Conservation (phyloP, 2,329 filamentous ascomycete genomes). For the Fusarium sp. region DNA sequence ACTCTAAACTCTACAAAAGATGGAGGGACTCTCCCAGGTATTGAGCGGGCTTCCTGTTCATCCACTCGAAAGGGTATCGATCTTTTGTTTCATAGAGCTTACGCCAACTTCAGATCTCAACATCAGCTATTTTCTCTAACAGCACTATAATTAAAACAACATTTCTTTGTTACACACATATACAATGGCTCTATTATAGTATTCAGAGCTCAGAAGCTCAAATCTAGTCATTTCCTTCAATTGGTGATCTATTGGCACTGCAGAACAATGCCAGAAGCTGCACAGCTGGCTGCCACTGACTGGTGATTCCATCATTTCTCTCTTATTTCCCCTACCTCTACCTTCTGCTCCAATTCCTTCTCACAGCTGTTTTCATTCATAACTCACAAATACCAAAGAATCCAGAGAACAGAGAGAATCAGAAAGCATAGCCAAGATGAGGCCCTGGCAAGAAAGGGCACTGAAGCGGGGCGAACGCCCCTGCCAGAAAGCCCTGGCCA, state of each 20-base stretch:
- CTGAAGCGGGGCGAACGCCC: background rate
- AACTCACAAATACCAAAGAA: background rate
- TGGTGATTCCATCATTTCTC: background rate
- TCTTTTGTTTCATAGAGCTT: background rate
- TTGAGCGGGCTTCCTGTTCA: background rate
- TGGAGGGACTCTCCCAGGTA: fast-evolving
- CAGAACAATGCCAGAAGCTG: background rate
- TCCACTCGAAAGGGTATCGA: background rate
- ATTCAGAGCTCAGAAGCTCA: too few relatives aligned
- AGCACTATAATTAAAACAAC: background rate
- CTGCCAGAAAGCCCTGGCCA: background rate
- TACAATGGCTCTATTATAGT: background rate
- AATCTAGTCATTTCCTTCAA: background rate
- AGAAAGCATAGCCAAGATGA: background rate
- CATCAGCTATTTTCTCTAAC: too few relatives aligned
- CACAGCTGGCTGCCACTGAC: background rate
- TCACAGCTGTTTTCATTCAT: background rate
- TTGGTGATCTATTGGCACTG: background rate
- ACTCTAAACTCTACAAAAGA: background rate
- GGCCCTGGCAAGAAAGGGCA: background rate
- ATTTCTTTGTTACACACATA: background rate
- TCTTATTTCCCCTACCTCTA: background rate
- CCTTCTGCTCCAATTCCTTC: too few relatives aligned
- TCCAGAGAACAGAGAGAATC: background rate
- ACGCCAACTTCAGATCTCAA: background rate